Evolutionary conservation across 345 rosid species (phyloP), one percentile per base, ranked within the genome.

Genomic region (Arabidopsis thaliana): DNA sequence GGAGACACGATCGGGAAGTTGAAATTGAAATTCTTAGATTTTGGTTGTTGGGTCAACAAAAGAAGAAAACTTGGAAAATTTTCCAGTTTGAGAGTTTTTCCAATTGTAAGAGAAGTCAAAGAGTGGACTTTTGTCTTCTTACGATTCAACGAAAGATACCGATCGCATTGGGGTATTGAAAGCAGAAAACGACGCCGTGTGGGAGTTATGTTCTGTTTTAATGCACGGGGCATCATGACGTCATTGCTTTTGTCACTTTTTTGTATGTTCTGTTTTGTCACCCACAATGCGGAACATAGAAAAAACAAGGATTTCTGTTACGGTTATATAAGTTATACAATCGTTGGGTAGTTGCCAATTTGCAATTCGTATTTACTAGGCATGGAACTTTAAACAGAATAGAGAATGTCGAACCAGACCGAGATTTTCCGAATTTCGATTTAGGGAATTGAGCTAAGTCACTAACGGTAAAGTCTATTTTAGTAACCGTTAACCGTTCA

Each of bases 21-120:
- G 22, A 38, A 41, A 42, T 13, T 53, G 4, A 51, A 13, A 20
- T 6, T 50, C 9, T 51, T 53, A 0, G 64, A 25, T 52, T 46
- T 63, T 5, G 32, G 76, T 70, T 63, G 71, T 70, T 64, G 53
- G 69, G 79, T 76, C 79, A 67, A 68, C 75, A 68, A 44, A 41
- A 6, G 10, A 8, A n/a, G 12, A 22, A 70, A 65, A 0, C 2
- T 2, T 2, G 0, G 8, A 67, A 24, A 45, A 16, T 16, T 16
- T 16, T 16, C 20, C 20, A 16, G 20, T 16, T 16, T 16, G 20
- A 16, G 20, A 16, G 20, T 16, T 32, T 46, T 24, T 13, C 28
- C 13, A 3, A 10, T 37, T 30, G 59, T 10, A 16, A 0, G 62
- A 48, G 53, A 30, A 69, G 80, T 69, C 75, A 76, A 69, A 38